A percentile compares a stretch with the other conserved stretches of the same genome.
phyloP scores from a whole-genome alignment of 2,329 filamentous ascomycete genomes.

The Colletotrichum kahawae region DNA sequence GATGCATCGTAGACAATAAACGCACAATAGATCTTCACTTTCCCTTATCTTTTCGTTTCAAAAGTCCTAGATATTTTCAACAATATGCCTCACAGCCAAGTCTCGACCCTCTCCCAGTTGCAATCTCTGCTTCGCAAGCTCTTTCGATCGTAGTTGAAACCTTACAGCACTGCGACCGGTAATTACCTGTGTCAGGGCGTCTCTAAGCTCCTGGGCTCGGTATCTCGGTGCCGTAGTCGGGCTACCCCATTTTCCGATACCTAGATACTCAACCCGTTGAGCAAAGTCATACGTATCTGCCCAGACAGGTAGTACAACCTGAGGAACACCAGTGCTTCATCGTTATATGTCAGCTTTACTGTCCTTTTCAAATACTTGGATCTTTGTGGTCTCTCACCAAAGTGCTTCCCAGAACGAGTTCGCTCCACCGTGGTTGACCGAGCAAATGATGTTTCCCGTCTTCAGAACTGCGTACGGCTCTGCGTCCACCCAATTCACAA shows the following conservation, averaged over 20 bases:
- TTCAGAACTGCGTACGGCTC: conserved; percentile 41
- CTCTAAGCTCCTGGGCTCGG: not conserved
- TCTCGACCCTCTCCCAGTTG: not conserved
- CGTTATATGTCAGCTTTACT: not conserved
- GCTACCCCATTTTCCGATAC: conserved; percentile 35
- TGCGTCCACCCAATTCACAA: conserved; percentile 43
- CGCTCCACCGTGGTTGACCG: conserved; percentile 52
- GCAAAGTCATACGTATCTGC: conserved; percentile 53
- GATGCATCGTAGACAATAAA: too few relatives aligned
- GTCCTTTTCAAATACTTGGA: not conserved
- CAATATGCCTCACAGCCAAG: not conserved
- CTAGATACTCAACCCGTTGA: conserved; percentile 45
- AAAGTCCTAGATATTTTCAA: not conserved
- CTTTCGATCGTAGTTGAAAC: not conserved
- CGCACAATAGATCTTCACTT: not conserved
- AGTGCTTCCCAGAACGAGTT: conserved; percentile 46
- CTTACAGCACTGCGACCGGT: not conserved
- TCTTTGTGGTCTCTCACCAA: conserved; percentile 24
- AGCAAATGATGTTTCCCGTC: conserved; percentile 40
- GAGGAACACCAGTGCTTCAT: conserved; percentile 46
- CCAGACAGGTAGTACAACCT: conserved; percentile 50
- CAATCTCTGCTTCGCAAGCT: conserved; percentile 18
- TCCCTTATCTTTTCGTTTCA: not conserved
- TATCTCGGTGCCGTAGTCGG: not conserved
- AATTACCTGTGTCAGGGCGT: not conserved